Evolutionary conservation across 768 basidiomycete genomes (phyloP).

Genomic region (Rhodotorula diobovata): DNA sequence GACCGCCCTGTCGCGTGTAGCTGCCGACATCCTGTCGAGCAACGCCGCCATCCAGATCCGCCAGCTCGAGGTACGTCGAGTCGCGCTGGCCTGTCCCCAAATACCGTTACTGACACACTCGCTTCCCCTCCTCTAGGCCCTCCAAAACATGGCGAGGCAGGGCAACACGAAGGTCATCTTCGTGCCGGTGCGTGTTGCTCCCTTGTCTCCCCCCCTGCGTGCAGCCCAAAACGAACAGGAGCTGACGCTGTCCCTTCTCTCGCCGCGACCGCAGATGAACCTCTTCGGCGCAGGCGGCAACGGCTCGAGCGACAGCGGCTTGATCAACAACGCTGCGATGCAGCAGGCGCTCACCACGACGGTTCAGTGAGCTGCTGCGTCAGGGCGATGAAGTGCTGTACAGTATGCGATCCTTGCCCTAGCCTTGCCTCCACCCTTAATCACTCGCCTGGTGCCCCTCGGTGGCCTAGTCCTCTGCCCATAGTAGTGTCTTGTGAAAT

Average conservation of each 20-base stretch:
- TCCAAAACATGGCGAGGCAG: background rate
- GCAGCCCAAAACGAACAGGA: background rate
- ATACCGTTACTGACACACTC: conserved; percentile 48
- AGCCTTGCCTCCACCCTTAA: too few relatives aligned
- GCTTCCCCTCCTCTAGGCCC: conserved; percentile 39
- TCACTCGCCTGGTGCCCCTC: too few relatives aligned
- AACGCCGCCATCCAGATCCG: conserved; percentile 98
- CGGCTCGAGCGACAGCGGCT: conserved; percentile 11
- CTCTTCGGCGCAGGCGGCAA: background rate
- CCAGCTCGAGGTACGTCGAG: conserved; percentile 86
- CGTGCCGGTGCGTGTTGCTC: conserved; percentile 5
- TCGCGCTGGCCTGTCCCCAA: conserved; percentile 63
- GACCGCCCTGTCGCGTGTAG: background rate
- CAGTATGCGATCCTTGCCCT: too few relatives aligned
- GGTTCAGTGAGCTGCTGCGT: background rate
- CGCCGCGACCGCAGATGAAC: background rate
- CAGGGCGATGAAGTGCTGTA: too few relatives aligned
- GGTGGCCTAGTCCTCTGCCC: too few relatives aligned
- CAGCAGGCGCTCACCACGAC: conserved; percentile 4
- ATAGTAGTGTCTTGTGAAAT: too few relatives aligned
- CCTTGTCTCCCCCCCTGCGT: too few relatives aligned
- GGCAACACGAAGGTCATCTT: conserved; percentile 78
- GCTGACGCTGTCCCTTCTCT: background rate
- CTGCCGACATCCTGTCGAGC: conserved; percentile 48
- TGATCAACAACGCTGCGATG: conserved; percentile 20